phyloP scores from a whole-genome alignment of 2,329 filamentous ascomycete species.

The Bipolaris oryzae region DNA sequence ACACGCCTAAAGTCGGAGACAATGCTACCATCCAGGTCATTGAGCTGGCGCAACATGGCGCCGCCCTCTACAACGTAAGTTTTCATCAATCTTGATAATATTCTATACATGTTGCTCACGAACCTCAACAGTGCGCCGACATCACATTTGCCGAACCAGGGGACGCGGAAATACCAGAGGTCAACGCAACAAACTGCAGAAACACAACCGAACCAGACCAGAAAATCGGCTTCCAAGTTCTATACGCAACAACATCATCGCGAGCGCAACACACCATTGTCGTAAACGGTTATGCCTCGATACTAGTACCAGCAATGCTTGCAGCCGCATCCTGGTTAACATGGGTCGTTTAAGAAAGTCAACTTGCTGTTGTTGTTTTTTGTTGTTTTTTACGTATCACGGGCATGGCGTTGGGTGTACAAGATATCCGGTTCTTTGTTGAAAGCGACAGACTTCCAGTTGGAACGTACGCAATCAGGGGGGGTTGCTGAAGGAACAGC shows the following conservation, averaged over 20 bases:
- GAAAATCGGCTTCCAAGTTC: slow-evolving; percentile 71
- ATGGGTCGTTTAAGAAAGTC: slow-evolving; percentile 22
- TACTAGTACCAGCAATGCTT: slow-evolving; percentile 38
- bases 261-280: slow-evolving; percentile 34
- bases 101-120: slow-evolving; percentile 7
- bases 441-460: slow-evolving; percentile 3
- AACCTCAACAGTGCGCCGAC: slow-evolving; percentile 77
- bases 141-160: slow-evolving; percentile 85
- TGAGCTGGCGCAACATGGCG: slow-evolving; percentile 82
- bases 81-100: not conserved
- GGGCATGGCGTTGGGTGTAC: slow-evolving; percentile 21
- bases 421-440: slow-evolving; percentile 30
- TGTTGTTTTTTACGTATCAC: slow-evolving; percentile 4
- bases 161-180: slow-evolving; percentile 67
- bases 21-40: slow-evolving; percentile 89
- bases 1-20: slow-evolving; percentile 77
- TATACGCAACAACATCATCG: slow-evolving; percentile 66
- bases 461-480: slow-evolving; percentile 2
- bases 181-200: slow-evolving; percentile 85
- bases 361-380: slow-evolving; percentile 6
- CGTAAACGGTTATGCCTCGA: slow-evolving; percentile 34
- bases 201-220: slow-evolving; percentile 66
- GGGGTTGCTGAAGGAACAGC: not conserved
- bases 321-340: slow-evolving; percentile 35
- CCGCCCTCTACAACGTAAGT: slow-evolving; percentile 77